Evolutionary conservation across 1,284 basidiomycete genomes (phyloP), one percentile per base, ranked within the genome.

Genomic region (Austroboletus novae-zelandiae): DNA sequence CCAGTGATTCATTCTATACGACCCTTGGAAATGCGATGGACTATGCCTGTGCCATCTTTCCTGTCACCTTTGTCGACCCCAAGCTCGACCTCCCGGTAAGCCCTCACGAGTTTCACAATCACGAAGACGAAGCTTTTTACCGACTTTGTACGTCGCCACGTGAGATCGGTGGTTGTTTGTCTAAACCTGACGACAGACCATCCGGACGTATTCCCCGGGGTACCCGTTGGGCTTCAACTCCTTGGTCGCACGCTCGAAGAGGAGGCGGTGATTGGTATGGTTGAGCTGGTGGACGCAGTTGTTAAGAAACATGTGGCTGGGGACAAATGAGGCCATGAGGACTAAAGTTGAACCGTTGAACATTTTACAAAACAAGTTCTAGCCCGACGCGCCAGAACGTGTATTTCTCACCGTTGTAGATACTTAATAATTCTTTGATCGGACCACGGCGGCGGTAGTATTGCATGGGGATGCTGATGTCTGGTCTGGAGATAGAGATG

Each of bases 141-240:
- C 74, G 83, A 43, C 56, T 74, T 13, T 90, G 86, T 86, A 61
- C 55, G 83, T 68, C 31, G 39, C 14, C 27, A 3, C n/a, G 10
- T 47, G 45, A 14, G 30, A 36, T 15, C 36, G 3, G n/a, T 42
- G n/a, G 20, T 35, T 7, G 40, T 13, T 45, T 17, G 27, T 15
- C 14, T n/a, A 31, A 18, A n/a, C 4, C 53, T 48, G 46, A 34
- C 31, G 36, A 32, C 43, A 86, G 86, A 89, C 61, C 74, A 84
- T 44, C 80, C 87, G 0, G 71, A 75, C 29, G 70, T 72, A 15
- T 84, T 81, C 56, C 70, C 74, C 30, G 77, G 81, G 48, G 83
- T 81, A 0, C 89, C 91, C 0, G 76, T 91, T 9, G 72, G 75
- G n/a, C 68, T 93, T 32, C 90, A 92, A 61, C 59, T 91, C 7